Base-by-base conservation (phyloP, 1,139 yeast species). In the Kazachstania sp. region DNA sequence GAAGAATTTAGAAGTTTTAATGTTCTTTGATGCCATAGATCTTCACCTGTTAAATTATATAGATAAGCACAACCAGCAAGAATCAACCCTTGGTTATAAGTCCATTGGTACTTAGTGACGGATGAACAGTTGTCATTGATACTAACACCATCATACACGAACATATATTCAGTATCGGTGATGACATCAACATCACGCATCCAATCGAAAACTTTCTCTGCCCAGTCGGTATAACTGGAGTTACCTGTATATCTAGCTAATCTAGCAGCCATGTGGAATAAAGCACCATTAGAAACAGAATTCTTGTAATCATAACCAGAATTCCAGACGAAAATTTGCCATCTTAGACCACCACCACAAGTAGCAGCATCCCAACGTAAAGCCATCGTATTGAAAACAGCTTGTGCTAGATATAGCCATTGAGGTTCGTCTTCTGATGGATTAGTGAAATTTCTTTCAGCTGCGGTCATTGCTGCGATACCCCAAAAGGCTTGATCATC, bases 401-500 rank as follows among this genome's bases (percentile, higher is more conserved):
- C 90, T 64, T 83, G 90, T 1, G 86, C 79, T 59, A 85, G 68
- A 41, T 80, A 74, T 46, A 85, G 69, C 97, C 97, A 90, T 52
- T 75, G 77, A 9, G 83, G 83, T 54, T 74, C 58, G 53, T 65
- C 74, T 38, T 68, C 61, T 45, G 71, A 72, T 3, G 97, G 95
- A 62, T 87, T 86, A 2, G 86, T 71, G 62, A 87, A 88, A 67
- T 86, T 86, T 64, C 86, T 77, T 65, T 88, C 97, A 0, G 94
- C 90, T 2, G 96, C 96, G 13, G 78, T 82, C 83, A 88, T 86
- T 2, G 79, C 95, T 2, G 95, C 88, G 51, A 88, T 75, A 3
- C 96, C 97, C 97, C 97, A 88, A 65, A 90, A 86, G 1, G 90
- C 96, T 70, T 88, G 97, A 71, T 90, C 97, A 74, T 90, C 97